phyloP scores from a whole-genome alignment of 805 yeast genomes.

The Soucietia sequanensis region DNA sequence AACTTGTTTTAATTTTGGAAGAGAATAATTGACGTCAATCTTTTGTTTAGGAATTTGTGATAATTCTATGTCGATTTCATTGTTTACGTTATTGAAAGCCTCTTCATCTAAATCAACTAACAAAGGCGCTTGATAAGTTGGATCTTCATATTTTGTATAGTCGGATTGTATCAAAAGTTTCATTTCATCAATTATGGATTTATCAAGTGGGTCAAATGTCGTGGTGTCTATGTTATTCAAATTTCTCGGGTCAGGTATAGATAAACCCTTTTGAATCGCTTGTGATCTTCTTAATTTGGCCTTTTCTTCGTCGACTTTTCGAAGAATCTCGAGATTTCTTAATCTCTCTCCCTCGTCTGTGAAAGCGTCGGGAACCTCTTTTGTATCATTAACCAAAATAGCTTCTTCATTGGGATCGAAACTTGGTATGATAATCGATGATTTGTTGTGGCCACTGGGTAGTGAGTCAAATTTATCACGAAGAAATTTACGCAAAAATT shows the following conservation, averaged over 20 bases:
- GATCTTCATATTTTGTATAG: slow-evolving; percentile 27
- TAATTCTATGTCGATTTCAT: slow-evolving; percentile 13
- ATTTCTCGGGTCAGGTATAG: slow-evolving; percentile 36
- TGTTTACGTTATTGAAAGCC: slow-evolving; percentile 13
- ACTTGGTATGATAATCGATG: slow-evolving; percentile 32
- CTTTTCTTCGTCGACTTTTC: slow-evolving; percentile 25
- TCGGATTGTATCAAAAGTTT: slow-evolving; percentile 41
- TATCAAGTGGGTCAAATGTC: slow-evolving; percentile 10
- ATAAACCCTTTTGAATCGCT: slow-evolving; percentile 45
- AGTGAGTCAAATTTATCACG: slow-evolving; percentile 16
- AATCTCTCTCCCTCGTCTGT: slow-evolving; percentile 24
- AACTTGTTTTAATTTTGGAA: slow-evolving; percentile 13
- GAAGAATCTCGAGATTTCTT: slow-evolving; percentile 19
- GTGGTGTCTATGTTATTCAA: background rate
- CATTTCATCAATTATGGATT: slow-evolving; percentile 29
- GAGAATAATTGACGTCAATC: slow-evolving; percentile 5
- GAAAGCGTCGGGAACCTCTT: slow-evolving; percentile 9
- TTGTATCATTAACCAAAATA: slow-evolving; percentile 26
- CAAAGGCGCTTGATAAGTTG: slow-evolving; percentile 12
- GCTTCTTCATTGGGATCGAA: slow-evolving; percentile 21
- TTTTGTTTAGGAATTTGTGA: background rate
- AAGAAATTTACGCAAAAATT: background rate
- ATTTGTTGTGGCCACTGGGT: slow-evolving; percentile 41
- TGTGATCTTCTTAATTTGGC: slow-evolving; percentile 42
- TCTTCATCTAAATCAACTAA: slow-evolving; percentile 34